Evolutionary conservation across 768 basidiomycete genomes (phyloP), one percentile per base, ranked within the genome.

Genomic region (Phanerochaete carnosa): DNA sequence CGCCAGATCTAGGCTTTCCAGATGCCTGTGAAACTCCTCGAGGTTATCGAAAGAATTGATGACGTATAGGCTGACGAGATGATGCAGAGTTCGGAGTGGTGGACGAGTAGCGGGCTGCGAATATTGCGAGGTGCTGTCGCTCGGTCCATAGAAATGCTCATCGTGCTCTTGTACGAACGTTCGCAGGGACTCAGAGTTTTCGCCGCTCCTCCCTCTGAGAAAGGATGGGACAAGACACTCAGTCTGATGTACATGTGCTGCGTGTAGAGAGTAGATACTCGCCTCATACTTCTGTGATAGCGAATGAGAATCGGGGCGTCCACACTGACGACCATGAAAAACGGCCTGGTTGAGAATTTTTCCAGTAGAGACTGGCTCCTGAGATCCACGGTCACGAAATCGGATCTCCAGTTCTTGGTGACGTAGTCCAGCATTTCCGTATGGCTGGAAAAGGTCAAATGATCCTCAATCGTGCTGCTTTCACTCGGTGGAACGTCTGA

Each of bases 311-410:
- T 68, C 0, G 95, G 95, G 0, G 93, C 96, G 63, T 98, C 94
- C 30, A 94, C 80, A 50, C 76, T 82, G 47, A 97, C 75, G 25
- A 98, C 81, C 70, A 98, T 76, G 72, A 97, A 94, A 72, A 94
- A 98, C 0, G 97, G 97, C 19, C 97, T 79, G 68, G 87, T 94
- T 35, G 84, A 71, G 69, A 97, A 98, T 52, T 80, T 74, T 61
- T 83, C 82, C 35, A 98, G 77, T 16, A 85, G 73, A 2, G 79
- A 74, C 29, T 75, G 75, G 1, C 82, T 85, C 45, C 71, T 69
- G 23, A 95, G 72, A 69, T 92, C 89, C n/a, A 77, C 73, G 0
- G 95, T 96, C 30, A 98, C 94, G 66, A 88, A 94, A 67, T 92
- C 77, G 7, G 77, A 72, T 46, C 80, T 81, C 96, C 96, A 99